Base-by-base conservation (phyloP, 352 stramenopile species). In the Globisporangium paddicum region DNA sequence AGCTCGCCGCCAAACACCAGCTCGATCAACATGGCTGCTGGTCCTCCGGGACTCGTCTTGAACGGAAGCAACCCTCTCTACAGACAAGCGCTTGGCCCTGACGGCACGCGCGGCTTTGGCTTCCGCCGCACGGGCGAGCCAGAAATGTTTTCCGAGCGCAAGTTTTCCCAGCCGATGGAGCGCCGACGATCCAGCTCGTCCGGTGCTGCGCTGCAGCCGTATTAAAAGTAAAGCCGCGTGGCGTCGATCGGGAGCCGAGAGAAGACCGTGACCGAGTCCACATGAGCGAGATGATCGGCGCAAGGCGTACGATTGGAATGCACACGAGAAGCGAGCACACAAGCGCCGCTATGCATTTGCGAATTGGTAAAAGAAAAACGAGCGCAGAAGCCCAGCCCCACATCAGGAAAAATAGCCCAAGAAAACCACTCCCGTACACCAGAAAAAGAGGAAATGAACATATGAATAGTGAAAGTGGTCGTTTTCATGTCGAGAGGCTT, bases 91-190 rank as follows among this genome's bases (percentile, higher is more conserved):
- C 79, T 87, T 52, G 83, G 83, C 32, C 83, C 83, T 19, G 83
- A 93, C 61, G 83, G 83, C 23, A 93, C 81, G 61, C 83, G 83
- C 45, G 83, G 83, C 63, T 93, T 93, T 79, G 79, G 75, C 54
- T 81, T 82, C 48, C 80, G 83, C 62, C 83, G 81, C 69, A 80
- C 68, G 46, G 73, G 80, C 58, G 71, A 82, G 40, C 73, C 77
- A 16, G 82, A 91, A 64, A 69, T 91, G 63, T 62, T 79, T 38
- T 58, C 82, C 52, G 68, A 76, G 18, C 60, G 76, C 52, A 91
- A 91, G 72, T 80, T 85, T 32, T 48, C 72, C 18, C 62, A 60
- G 23, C 62, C 65, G n/a, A 67, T 40, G 63, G 79, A 89, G 67
- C 82, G 82, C 72, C 77, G 82, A 67, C 82, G 82, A 80, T 85